Conservation (phyloP, 805 yeast genomes). For the Saturnispora ahearnii region DNA sequence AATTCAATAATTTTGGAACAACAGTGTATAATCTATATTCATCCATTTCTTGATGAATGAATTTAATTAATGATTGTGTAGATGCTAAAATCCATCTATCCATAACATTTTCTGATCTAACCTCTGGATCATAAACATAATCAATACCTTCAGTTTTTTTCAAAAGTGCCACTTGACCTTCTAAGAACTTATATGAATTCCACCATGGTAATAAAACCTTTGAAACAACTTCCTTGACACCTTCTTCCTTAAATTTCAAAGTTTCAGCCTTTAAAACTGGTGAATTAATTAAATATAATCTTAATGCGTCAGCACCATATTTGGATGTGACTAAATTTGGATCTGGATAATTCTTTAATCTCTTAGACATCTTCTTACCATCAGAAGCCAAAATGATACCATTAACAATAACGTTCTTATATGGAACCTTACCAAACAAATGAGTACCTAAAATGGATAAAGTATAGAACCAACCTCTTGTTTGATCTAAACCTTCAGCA, state of each 20-base stretch:
- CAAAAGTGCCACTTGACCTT: slow-evolving; percentile 81
- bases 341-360: slow-evolving; percentile 96
- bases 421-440: slow-evolving; percentile 85
- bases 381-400: slow-evolving; percentile 97
- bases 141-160: slow-evolving; percentile 65
- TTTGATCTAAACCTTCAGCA: slow-evolving; percentile 98
- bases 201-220: slow-evolving; percentile 97
- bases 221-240: slow-evolving; percentile 95
- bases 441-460: slow-evolving; percentile 93
- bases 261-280: slow-evolving; percentile 97
- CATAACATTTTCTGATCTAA: slow-evolving; percentile 80
- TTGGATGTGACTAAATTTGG: slow-evolving; percentile 72
- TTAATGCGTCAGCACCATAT: slow-evolving; percentile 96
- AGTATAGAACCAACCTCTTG: slow-evolving; percentile 99
- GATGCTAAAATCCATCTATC: slow-evolving; percentile 96
- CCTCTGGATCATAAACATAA: slow-evolving; percentile 60
- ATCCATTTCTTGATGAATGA: slow-evolving; percentile 82
- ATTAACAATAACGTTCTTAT: slow-evolving; percentile 86
- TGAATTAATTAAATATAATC: slow-evolving; percentile 92
- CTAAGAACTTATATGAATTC: slow-evolving; percentile 94
- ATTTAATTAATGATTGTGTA: slow-evolving; percentile 82
- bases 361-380: slow-evolving; percentile 98
- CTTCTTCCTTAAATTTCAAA: slow-evolving; percentile 94
- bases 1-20: slow-evolving; percentile 80
- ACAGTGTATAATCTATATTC: slow-evolving; percentile 90